Conservation (phyloP, 805 yeast species). For the Ogataea degrootiae region DNA sequence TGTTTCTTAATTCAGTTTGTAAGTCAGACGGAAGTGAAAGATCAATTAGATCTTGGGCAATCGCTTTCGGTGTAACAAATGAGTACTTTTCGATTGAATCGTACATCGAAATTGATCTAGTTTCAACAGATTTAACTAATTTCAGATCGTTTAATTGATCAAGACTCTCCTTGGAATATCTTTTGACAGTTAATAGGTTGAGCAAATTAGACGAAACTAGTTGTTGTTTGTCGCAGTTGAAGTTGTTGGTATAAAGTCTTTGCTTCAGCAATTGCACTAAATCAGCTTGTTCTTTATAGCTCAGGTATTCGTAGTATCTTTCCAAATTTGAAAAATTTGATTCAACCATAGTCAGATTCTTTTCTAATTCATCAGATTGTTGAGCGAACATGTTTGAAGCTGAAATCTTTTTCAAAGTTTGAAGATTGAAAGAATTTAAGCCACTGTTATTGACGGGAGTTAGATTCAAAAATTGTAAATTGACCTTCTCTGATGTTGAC, state of each 20-base stretch:
- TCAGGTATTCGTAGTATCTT: constrained; percentile 54
- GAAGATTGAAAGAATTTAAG: constrained; percentile 42
- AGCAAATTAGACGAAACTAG: constrained; percentile 61
- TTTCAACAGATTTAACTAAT: constrained; percentile 37
- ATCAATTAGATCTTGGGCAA: constrained; percentile 65
- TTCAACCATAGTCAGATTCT: constrained; percentile 28
- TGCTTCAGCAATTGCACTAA: constrained; percentile 53
- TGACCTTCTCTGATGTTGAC: constrained; percentile 24
- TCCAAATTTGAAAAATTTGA: constrained; percentile 39
- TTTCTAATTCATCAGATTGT: constrained; percentile 40
- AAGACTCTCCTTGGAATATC: constrained; percentile 25
- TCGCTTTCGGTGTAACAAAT: constrained; percentile 84
- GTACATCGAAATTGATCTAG: constrained; percentile 36
- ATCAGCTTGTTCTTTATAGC: constrained; percentile 47
- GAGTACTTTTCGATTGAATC: constrained; percentile 69
- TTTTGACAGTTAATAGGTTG: constrained; percentile 31
- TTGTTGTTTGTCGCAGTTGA: constrained; percentile 64
- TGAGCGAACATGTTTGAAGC: constrained; percentile 42
- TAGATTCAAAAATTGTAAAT: constrained; percentile 58
- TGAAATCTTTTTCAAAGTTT: constrained; percentile 39
- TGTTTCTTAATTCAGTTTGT: constrained; percentile 24
- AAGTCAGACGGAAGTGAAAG: constrained; percentile 39
- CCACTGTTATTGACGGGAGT: constrained; percentile 44
- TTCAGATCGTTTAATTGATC: constrained; percentile 28
- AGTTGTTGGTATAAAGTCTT: constrained; percentile 54